Evolutionary conservation across 75 land plant species (phyloP), one percentile per base, ranked within the genome.

Genomic region (Pinus taeda): DNA sequence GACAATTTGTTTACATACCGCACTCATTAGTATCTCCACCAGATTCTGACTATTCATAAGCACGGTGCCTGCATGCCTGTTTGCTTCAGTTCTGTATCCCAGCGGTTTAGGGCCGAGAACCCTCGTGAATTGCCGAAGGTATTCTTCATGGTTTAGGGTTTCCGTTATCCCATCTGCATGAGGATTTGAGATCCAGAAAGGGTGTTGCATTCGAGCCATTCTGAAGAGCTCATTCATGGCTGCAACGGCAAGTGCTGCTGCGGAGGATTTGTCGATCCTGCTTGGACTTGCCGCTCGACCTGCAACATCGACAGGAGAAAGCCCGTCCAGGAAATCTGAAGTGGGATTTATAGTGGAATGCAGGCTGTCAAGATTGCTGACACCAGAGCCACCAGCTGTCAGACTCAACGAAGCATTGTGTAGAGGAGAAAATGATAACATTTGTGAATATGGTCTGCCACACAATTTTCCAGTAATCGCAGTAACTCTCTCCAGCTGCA

Each of bases 11-110:
- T 49, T 45, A 73, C 77, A 57, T 76, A 87, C 90, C 80, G 67
- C 81, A 60, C 87, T 86, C 91, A 89, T 89, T 15, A 89, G 77
- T 69, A n/a, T 84, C 78, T 89, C 89, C n/a, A 89, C 89, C 65
- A 89, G 84, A 37, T 76, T 76, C 3, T 79, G 29, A 39, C 80
- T 80, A 65, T 89, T 89, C 86, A 87, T 89, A 20, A 89, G 75
- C 20, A 89, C 86, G 17, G 88, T 77, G 4, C 90, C 84, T 4
- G 86, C 76, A 60, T 84, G 90, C 15, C 91, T 39, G 15, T 84
- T 84, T 8, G 87, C 91, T 60, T 89, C 91, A 14, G 81, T 84
- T 62, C 74, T 85, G 59, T 74, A 17, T 6, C 77, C 75, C 58
- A 74, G 63, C 3, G 82, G 76, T 66, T 85, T 81, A 2, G 56